Evolutionary conservation across 2,329 filamentous ascomycete species (phyloP).

Genomic region (Orbilia quercus): DNA sequence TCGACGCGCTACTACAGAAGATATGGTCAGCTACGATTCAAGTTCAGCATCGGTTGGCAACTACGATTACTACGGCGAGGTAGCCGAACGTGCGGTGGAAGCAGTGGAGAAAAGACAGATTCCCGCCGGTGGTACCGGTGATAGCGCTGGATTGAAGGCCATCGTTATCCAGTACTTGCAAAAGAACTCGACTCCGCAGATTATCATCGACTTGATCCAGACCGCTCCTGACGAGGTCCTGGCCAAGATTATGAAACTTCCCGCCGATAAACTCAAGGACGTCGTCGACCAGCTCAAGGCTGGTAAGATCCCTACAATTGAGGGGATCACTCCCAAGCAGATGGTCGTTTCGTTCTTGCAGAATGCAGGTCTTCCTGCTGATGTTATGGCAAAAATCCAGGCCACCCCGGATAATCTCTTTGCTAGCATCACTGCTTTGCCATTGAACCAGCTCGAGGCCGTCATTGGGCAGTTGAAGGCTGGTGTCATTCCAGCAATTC

Average conservation of each 20-base stretch:
- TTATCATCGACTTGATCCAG: constrained; percentile 37
- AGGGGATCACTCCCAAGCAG: constrained; percentile 37
- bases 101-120: constrained; percentile 30
- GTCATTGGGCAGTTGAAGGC: constrained; percentile 22
- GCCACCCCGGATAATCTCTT: constrained; percentile 9
- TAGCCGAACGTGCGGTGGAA: constrained; percentile 5
- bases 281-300: constrained; percentile 40
- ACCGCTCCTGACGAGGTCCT: constrained; percentile 33
- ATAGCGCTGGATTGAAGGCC: constrained; percentile 26
- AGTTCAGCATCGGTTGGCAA: constrained; percentile 1
- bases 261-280: constrained; percentile 25
- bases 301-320: constrained; percentile 40
- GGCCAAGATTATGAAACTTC: constrained; percentile 37
- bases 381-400: constrained; percentile 27
- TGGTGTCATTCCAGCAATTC: constrained; percentile 30
- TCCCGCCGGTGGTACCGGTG: too few species aligned
- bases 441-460: constrained; percentile 19
- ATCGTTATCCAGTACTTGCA: constrained; percentile 35
- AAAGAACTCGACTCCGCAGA: constrained; percentile 21
- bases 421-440: constrained; percentile 22
- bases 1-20: constrained; percentile 22
- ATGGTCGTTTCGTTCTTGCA: constrained; percentile 40
- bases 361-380: constrained; percentile 16
- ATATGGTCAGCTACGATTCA: constrained; percentile 9
- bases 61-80: constrained; percentile 13